Percentiles rank a stretch among this genome's conserved stretches.
Conservation (phyloP, 2,329 filamentous ascomycete genomes). For the Arthrobotrys musiformis region DNA sequence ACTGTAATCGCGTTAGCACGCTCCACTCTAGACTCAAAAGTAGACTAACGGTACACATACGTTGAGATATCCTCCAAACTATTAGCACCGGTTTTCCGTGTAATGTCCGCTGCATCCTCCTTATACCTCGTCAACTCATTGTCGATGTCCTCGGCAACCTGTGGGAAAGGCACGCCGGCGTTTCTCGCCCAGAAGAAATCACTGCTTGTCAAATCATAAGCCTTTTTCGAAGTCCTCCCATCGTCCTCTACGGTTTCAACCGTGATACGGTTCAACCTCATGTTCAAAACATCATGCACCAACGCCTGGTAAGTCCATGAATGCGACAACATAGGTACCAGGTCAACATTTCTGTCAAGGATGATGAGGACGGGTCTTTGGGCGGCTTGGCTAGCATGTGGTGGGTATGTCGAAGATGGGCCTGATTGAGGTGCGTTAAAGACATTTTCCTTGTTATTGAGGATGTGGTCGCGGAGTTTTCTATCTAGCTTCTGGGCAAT, state of each 20-base stretch:
- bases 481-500: conserved; percentile 93
- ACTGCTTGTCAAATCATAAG: conserved; percentile 86
- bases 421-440: conserved; percentile 72
- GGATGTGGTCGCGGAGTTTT: conserved; percentile 92
- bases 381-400: conserved; percentile 71
- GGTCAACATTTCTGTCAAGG: conserved; percentile 92
- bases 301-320: conserved; percentile 75
- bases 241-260: conserved; percentile 86
- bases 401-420: conserved; percentile 66
- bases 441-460: conserved; percentile 91
- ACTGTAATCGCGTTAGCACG: conserved; percentile 64
- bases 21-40: conserved; percentile 15
- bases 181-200: conserved; percentile 99
- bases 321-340: conserved; percentile 98
- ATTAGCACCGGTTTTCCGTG: conserved; percentile 91
- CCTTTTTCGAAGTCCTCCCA: conserved; percentile 78
- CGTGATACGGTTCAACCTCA: conserved; percentile 92
- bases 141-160: conserved; percentile 96
- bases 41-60: conserved; percentile 30
- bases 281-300: conserved; percentile 75
- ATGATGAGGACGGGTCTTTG: conserved; percentile 90
- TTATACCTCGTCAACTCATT: conserved; percentile 93
- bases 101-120: conserved; percentile 92
- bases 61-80: conserved; percentile 84
- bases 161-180: conserved; percentile 87